Percentiles rank a stretch among this genome's conserved stretches.
Evolutionary conservation across 2,329 filamentous ascomycete genomes (phyloP).

Genomic region (Helotiales sp.): DNA sequence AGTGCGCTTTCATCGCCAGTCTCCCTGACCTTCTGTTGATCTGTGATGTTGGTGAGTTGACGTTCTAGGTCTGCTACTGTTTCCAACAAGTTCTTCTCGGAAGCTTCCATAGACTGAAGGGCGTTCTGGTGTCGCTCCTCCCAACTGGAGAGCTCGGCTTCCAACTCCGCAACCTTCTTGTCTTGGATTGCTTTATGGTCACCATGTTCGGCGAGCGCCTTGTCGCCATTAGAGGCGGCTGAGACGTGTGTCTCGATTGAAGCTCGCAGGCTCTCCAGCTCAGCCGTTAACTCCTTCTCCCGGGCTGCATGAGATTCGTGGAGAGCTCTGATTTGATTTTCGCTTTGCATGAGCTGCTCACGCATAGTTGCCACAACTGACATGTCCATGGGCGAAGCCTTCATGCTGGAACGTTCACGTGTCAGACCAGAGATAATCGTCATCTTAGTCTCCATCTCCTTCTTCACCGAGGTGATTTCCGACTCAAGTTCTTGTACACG

Average conservation of each 20-base stretch:
- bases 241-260: conserved; percentile 20
- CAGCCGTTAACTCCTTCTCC: conserved; percentile 71
- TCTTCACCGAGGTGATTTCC: conserved; percentile 79
- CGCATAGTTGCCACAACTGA: conserved; percentile 84
- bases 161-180: conserved; percentile 56
- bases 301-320: conserved; percentile 71
- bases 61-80: conserved; percentile 74
- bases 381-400: conserved; percentile 83
- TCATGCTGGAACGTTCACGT: conserved; percentile 87
- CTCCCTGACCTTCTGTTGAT: conserved; percentile 49
- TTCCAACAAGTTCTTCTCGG: conserved; percentile 69
- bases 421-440: conserved; percentile 93
- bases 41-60: conserved; percentile 44
- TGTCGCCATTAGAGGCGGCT: conserved; percentile 18
- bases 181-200: conserved; percentile 35
- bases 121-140: conserved; percentile 72
- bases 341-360: conserved; percentile 84
- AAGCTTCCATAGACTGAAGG: conserved; percentile 68
- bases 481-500: conserved; percentile 87
- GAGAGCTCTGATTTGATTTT: conserved; percentile 74
- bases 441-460: conserved; percentile 97
- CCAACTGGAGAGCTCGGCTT: conserved; percentile 73
- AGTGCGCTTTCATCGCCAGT: conserved; percentile 58
- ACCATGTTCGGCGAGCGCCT: conserved; percentile 23
- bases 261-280: conserved; percentile 67